Evolutionary conservation across 2,329 filamentous ascomycete species (phyloP), one percentile per base, ranked within the genome.

Genomic region (Gremmenia infestans): DNA sequence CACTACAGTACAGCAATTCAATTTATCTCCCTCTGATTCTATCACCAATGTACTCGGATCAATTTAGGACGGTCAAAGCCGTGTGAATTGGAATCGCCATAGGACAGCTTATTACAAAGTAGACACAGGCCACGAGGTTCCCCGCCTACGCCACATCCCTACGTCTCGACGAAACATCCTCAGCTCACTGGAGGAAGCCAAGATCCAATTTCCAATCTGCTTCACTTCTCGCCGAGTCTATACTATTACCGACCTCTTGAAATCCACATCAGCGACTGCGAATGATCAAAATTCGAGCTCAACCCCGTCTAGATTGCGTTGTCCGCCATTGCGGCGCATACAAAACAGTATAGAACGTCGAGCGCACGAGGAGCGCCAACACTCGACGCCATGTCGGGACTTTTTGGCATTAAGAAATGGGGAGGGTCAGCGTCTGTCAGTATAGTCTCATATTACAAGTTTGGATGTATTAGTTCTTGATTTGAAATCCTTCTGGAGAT

Each of bases 391-490:
- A 85, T 85, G 81, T 74, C 81, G 60, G 76, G 78, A 60, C 80
- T 85, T 64, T 78, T 85, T 60, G 81, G 76, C 64, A 32, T 32
- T 4, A 32, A 32, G 28, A 85, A 81, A 70, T 77, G 83, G 67
- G 83, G 82, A 72, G 73, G 74, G 64, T 73, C 76, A 63, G 73
- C 76, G 69, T 75, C 74, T 68, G 81, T 85, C 73, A 72, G 81
- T 79, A 61, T 42, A 56, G 36, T 37, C 43, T 48, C 22, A 7
- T 22, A 9, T 19, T 37, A 22, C n/a, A 50, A 11, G 28, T 32
- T 32, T 9, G 14, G 45, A 47, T 47, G 22, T 7, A 14, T 54
- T 28, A 15, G 22, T 19, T 6, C 28, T 22, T 22, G 45, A 46
- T 28, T 35, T 15, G 14, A 15, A 48, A 11, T n/a, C 5, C 6